Evolutionary conservation across 768 basidiomycete species (phyloP), one percentile per base, ranked within the genome.

Genomic region (Lactarius quietus): DNA sequence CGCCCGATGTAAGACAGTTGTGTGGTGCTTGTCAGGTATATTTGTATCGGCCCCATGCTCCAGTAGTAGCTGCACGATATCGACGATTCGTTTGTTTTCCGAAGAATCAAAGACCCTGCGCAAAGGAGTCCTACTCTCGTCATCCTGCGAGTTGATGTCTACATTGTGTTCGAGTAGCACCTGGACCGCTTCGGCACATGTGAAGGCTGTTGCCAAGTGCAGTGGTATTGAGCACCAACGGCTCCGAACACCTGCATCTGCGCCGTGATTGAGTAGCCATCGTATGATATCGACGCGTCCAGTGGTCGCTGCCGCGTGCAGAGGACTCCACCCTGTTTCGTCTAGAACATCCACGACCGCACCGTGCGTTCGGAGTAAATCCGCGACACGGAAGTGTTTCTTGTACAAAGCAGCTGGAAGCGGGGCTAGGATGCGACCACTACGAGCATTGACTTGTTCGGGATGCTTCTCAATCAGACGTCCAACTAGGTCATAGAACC

Each of bases 231-330:
- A 3, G 1, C 18, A 3, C 18, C 20, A 8, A 8, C 3, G 3
- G 6, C 8, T 43, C 41, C 20, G 20, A 43, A 8, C 41, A 9
- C 20, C 20, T 43, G 41, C 7, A n/a, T 43, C 41, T n/a, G 41
- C 41, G 20, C 20, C 41, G 9, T n/a, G 20, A n/a, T n/a, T 1
- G 41, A 43, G 41, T 43, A 43, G 41, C 41, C 41, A 43, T 2
- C 8, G 41, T 20, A 43, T 43, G 43, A 23, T n/a, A 4, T 45
- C 43, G n/a, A 45, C 20, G 3, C 1, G n/a, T n/a, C 10, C 43
- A n/a, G n/a, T 9, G 0, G 0, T 2, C 9, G n/a, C n/a, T 10
- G 43, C 43, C 1, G n/a, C 0, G 10, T 23, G 7, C 10, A 45
- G 43, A 3, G n/a, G n/a, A n/a, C 3, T 45, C n/a, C n/a, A 10